A percentile compares a stretch with the other conserved stretches of the same genome.
phyloP scores from a whole-genome alignment of 2,329 filamentous ascomycete genomes.

The Graphilbum sp. region DNA sequence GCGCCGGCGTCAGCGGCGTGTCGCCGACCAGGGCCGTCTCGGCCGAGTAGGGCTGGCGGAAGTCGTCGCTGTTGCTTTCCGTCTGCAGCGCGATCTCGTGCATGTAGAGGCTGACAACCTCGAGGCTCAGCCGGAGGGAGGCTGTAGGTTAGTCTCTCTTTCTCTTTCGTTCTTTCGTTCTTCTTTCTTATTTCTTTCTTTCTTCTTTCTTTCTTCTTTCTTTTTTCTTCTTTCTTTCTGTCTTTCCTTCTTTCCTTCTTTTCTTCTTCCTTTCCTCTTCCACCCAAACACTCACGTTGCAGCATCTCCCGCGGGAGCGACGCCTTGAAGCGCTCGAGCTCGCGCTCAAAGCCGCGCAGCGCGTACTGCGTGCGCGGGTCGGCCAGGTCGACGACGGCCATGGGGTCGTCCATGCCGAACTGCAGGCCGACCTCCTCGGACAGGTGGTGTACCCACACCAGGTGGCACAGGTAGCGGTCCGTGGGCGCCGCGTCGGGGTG shows the following conservation, averaged over 20 bases:
- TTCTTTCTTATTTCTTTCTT: background rate
- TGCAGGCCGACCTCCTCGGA: conserved; percentile 53
- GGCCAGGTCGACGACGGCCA: conserved; percentile 33
- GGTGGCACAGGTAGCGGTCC: conserved; percentile 40
- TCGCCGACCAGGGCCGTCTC: conserved; percentile 24
- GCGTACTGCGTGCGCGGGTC: conserved; percentile 49
- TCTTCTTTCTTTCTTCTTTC: background rate
- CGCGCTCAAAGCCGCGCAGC: conserved; percentile 46
- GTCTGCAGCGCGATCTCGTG: conserved; percentile 59
- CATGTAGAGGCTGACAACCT: conserved; percentile 54
- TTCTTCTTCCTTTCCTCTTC: background rate
- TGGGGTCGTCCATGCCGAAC: conserved; percentile 50
- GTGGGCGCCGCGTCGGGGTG: conserved; percentile 37
- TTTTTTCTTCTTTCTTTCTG: background rate
- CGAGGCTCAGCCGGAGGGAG: conserved; percentile 45
- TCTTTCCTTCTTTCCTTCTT: background rate
- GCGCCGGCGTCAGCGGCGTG: conserved; percentile 31
- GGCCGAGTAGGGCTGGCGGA: conserved; percentile 28
- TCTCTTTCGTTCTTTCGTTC: background rate
- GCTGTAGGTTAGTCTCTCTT: conserved; percentile 22
- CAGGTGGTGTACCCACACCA: conserved; percentile 43
- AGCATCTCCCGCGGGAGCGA: conserved; percentile 35
- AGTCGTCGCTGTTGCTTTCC: conserved; percentile 37
- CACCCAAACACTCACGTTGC: conserved; percentile 30
- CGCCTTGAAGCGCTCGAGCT: conserved; percentile 42